phyloP scores from a whole-genome alignment of 148 eudicot species.

The Polygonum aviculare region DNA sequence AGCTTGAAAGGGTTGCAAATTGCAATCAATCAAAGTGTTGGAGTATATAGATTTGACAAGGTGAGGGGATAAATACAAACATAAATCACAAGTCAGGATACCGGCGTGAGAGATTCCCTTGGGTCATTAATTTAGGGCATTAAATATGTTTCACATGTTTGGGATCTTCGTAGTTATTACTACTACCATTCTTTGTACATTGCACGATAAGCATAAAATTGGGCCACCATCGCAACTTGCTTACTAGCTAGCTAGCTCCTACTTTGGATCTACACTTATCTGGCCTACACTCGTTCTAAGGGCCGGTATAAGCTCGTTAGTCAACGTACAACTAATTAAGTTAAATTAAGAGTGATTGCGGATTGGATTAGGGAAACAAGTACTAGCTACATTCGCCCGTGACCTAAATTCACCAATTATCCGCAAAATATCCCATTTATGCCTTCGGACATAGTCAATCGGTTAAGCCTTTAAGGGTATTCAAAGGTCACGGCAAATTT shows the following conservation, averaged over 20 bases:
- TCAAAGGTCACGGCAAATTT: too few relatives aligned
- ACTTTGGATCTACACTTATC: too few relatives aligned
- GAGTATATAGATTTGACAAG: background rate
- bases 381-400: too few relatives aligned
- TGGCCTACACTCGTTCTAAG: too few relatives aligned
- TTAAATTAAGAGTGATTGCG: background rate
- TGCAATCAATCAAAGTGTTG: background rate
- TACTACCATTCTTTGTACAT: background rate
- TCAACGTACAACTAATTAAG: background rate
- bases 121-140: background rate
- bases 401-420: too few relatives aligned
- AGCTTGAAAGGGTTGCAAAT: background rate
- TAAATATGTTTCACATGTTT: slow-evolving; percentile 1
- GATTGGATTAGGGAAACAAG: background rate
- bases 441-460: too few relatives aligned
- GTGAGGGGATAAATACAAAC: background rate
- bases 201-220: background rate
- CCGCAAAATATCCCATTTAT: too few relatives aligned
- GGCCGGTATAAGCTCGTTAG: background rate
- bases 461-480: too few relatives aligned
- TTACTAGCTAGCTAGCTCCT: too few relatives aligned
- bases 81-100: slow-evolving; percentile 3
- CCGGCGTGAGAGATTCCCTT: slow-evolving; percentile 1
- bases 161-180: background rate
- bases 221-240: background rate